Conservation (phyloP, 495 filamentous ascomycete genomes). For the Chaetomidium leptoderma region DNA sequence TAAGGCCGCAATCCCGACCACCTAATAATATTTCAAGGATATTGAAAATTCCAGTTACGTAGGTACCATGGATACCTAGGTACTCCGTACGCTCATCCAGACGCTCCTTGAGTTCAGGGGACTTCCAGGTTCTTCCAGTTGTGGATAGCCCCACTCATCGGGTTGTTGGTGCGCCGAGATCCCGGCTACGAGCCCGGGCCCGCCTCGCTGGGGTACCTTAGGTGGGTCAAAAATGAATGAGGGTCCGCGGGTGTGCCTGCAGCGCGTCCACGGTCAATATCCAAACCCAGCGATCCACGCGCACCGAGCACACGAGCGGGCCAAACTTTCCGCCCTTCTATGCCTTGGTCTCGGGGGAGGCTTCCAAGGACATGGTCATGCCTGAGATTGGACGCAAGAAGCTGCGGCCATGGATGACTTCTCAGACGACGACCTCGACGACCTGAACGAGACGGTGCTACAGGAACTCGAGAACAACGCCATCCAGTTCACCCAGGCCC, state of each 20-base stretch:
- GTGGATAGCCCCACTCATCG: background rate
- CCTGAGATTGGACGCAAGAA: slow-evolving; percentile 7
- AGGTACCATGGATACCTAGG: no score
- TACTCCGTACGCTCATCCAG: no score
- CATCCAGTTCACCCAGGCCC: slow-evolving; percentile 45
- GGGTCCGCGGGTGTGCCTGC: no score
- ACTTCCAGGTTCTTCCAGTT: background rate
- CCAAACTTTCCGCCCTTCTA: background rate
- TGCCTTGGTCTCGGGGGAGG: background rate
- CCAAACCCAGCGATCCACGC: background rate
- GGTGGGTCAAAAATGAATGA: no score
- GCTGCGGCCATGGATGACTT: slow-evolving; percentile 43
- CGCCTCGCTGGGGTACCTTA: no score
- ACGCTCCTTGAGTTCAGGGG: no score
- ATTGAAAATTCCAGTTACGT: no score
- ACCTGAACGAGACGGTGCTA: slow-evolving; percentile 40
- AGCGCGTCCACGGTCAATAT: background rate
- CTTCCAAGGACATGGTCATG: slow-evolving; percentile 20
- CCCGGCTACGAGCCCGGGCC: background rate
- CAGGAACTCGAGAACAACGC: slow-evolving; percentile 48
- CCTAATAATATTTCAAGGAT: no score
- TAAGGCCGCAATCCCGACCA: no score
- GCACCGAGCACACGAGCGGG: background rate
- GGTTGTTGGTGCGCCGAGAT: background rate
- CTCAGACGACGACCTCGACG: slow-evolving; percentile 47